These are phyloP conservation scores for Deuterostichococcus epilithicus DNA, from an alignment of 139 green algal species.

Conservation along the genomic window DNA sequence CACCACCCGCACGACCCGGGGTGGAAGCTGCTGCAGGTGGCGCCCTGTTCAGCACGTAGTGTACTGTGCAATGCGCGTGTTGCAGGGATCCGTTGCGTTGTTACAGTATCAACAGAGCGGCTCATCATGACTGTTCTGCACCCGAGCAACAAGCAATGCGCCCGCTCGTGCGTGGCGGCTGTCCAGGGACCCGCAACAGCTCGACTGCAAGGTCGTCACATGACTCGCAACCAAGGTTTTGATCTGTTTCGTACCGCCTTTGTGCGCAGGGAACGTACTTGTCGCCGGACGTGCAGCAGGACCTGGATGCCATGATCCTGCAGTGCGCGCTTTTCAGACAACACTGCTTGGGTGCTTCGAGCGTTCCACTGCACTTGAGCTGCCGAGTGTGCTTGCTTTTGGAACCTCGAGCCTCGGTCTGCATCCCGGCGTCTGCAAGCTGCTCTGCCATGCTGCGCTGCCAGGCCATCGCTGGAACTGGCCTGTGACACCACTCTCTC, in stretches of 20 bases:
- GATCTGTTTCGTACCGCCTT: too few relatives aligned
- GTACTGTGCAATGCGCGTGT: background rate
- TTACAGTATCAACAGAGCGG: too few relatives aligned
- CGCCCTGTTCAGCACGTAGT: background rate
- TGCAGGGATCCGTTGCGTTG: too few relatives aligned
- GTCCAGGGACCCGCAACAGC: background rate
- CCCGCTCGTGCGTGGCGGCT: background rate
- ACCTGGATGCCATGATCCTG: slow-evolving; percentile 18
- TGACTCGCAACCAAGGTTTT: background rate
- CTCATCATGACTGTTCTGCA: too few relatives aligned
- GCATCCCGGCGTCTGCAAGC: too few relatives aligned
- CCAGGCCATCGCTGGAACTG: too few relatives aligned
- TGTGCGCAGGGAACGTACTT: slow-evolving; percentile 25
- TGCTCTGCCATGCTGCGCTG: too few relatives aligned
- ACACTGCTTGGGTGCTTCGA: too few relatives aligned
- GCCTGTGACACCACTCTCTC: slow-evolving; percentile 7
- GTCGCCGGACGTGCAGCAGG: background rate
- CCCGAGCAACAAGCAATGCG: too few relatives aligned
- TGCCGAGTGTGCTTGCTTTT: too few relatives aligned
- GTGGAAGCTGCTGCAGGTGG: slow-evolving; percentile 27
- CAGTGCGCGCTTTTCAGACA: background rate
- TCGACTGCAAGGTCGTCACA: background rate
- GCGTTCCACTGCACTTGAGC: too few relatives aligned
- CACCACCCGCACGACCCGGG: slow-evolving; percentile 27
- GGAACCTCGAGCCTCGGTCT: too few relatives aligned